Base-by-base conservation (phyloP, 441 rosid species). In the Populus hybrid region DNA sequence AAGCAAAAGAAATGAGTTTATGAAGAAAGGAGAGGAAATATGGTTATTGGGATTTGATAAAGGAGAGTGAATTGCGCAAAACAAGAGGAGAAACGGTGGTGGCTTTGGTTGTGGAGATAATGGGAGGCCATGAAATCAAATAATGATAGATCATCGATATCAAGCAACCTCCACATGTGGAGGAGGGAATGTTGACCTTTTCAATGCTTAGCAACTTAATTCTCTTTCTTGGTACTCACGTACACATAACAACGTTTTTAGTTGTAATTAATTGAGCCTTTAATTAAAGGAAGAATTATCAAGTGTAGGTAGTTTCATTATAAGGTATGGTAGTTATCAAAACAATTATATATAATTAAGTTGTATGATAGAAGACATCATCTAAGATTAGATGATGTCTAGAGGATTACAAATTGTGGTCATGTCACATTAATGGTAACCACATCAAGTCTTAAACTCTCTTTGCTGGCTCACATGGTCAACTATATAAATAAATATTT, bases 1-100 rank as follows among this genome's bases (percentile, higher is more conserved):
- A 26, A 73, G 46, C 11, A 73, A 73, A 69, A 57, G 76, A 69
- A 73, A 57, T 7, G 80, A 75, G 40, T 67, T 35, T 50, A 65
- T 14, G 80, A 73, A 68, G 70, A 59, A 8, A 75, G 76, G 63
- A 36, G 42, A 18, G 12, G 14, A 28, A 16, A 20, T 34, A 38
- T 54, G 50, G 68, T 72, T 74, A 68, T 35, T 20, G 73, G 30
- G 38, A 66, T 67, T 67, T 76, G 81, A 59, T 28, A 57, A 81
- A 74, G 83, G 77, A 73, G 82, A 81, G 81, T 30, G 75, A 81
- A 76, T 86, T 81, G 18, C 85, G 90, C 70, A 72, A 23, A 69
- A 75, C 76, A 72, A 69, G 59, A 74, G 69, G 20, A 66, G 14
- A 65, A 61, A 28, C 18, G 28, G 10, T 35, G 76, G 35, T 67